Percentiles rank a stretch among this genome's conserved stretches.
Evolutionary conservation across 352 stramenopile species (phyloP).

Genomic region (Halophytophthora batemanensis): DNA sequence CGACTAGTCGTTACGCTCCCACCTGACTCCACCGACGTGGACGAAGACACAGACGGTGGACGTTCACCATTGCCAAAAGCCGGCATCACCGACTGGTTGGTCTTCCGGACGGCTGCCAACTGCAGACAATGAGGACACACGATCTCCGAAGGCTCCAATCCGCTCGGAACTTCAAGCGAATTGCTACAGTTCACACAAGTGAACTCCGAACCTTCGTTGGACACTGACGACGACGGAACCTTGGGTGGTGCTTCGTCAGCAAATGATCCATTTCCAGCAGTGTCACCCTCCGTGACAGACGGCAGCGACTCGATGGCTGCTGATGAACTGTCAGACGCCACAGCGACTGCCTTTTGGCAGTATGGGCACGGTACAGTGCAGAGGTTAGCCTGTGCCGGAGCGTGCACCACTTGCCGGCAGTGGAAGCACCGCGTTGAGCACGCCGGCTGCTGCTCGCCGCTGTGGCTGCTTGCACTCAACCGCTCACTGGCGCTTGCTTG

Average conservation of each 20-base stretch:
- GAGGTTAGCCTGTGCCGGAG: slow-evolving; percentile 27
- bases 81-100: slow-evolving; percentile 20
- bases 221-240: not conserved
- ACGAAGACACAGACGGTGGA: slow-evolving; percentile 22
- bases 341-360: slow-evolving; percentile 40
- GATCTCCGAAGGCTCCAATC: slow-evolving; percentile 43
- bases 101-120: slow-evolving; percentile 48
- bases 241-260: slow-evolving; percentile 4
- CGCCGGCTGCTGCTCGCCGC: slow-evolving; percentile 16
- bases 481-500: not conserved
- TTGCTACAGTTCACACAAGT: slow-evolving; percentile 60
- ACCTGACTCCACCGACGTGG: slow-evolving; percentile 31
- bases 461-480: not conserved
- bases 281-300: slow-evolving; percentile 24
- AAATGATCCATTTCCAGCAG: slow-evolving; percentile 2
- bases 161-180: slow-evolving; percentile 43
- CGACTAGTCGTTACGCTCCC: slow-evolving; percentile 14
- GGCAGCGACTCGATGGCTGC: slow-evolving; percentile 23
- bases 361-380: slow-evolving; percentile 36
- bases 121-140: slow-evolving; percentile 68
- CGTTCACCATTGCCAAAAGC: slow-evolving; percentile 27
- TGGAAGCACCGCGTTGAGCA: slow-evolving; percentile 51
- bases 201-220: slow-evolving; percentile 23
- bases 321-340: slow-evolving; percentile 29
- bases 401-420: slow-evolving; percentile 50